These are phyloP conservation scores for Rhizopus sp. DNA, from an alignment of 371 early-diverging fungal genomes.

Conservation along the genomic window DNA sequence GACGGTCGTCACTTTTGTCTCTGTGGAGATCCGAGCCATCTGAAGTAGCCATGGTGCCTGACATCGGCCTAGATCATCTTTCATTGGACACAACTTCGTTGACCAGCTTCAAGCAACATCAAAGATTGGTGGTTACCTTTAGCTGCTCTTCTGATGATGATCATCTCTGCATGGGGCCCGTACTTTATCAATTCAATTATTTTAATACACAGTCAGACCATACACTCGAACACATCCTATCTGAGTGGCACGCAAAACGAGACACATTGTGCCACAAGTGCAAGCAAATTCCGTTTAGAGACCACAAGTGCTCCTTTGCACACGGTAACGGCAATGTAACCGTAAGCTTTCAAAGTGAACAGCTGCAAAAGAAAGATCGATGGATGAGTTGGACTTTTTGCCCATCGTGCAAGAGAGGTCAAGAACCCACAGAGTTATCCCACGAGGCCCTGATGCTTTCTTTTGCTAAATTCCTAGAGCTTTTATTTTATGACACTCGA, in stretches of 20 bases:
- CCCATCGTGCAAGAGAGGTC: constrained; percentile 42
- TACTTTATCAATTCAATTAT: constrained; percentile 54
- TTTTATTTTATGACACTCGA: constrained; percentile 53
- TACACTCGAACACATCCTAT: constrained; percentile 56
- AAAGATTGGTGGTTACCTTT: constrained; percentile 56
- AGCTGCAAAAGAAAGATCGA: constrained; percentile 22
- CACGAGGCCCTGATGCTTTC: constrained; percentile 50
- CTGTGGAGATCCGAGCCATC: neutral
- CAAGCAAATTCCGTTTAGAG: constrained; percentile 29
- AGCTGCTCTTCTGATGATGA: constrained; percentile 54
- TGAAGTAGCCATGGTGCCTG: constrained; percentile 7
- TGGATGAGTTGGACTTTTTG: constrained; percentile 50
- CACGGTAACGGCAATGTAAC: constrained; percentile 57
- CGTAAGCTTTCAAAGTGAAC: constrained; percentile 28
- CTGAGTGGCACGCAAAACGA: neutral
- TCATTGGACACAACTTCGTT: constrained; percentile 60
- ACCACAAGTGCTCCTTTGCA: constrained; percentile 57
- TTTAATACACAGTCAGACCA: constrained; percentile 51
- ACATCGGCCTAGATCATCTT: constrained; percentile 61
- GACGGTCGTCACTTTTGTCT: constrained; percentile 15
- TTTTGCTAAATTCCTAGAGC: constrained; percentile 67
- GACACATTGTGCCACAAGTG: constrained; percentile 40
- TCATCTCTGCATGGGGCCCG: constrained; percentile 59
- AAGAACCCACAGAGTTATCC: constrained; percentile 39
- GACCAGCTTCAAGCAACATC: constrained; percentile 58